Conservation (phyloP, 1,284 basidiomycete genomes). For the Veloporphyrellus conicus region DNA sequence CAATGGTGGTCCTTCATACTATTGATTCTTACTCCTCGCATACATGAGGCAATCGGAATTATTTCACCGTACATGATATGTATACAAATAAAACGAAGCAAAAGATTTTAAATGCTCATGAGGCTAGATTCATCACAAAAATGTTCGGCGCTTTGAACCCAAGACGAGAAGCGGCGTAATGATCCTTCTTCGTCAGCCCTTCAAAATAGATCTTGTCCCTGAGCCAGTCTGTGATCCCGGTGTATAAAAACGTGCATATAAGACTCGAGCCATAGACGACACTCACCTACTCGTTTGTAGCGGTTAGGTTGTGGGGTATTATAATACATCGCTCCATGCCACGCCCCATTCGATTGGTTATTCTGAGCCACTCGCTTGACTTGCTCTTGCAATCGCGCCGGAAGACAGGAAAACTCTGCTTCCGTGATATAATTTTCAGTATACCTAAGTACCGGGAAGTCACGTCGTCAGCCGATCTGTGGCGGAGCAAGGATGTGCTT, state of each 20-base stretch:
- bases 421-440: slow-evolving; percentile 64
- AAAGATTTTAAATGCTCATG: slow-evolving; percentile 14
- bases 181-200: slow-evolving; percentile 54
- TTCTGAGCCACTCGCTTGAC: slow-evolving; percentile 55
- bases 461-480: slow-evolving; percentile 10
- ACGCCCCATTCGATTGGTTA: slow-evolving; percentile 35
- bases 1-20: too few relatives aligned
- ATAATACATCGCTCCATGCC: slow-evolving; percentile 43
- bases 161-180: slow-evolving; percentile 54
- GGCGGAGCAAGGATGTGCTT: neutral
- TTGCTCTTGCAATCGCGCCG: slow-evolving; percentile 62
- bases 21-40: too few relatives aligned
- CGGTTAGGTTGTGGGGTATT: slow-evolving; percentile 43
- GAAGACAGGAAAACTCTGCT: slow-evolving; percentile 56
- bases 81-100: too few relatives aligned
- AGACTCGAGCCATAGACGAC: neutral
- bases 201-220: slow-evolving; percentile 69
- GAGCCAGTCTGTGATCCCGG: slow-evolving; percentile 58
- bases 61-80: too few relatives aligned
- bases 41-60: too few relatives aligned
- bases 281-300: slow-evolving; percentile 57
- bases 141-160: slow-evolving; percentile 75
- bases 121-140: slow-evolving; percentile 53
- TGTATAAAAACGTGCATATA: slow-evolving; percentile 2
- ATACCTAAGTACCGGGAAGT: slow-evolving; percentile 46